A percentile compares a stretch with the other conserved stretches of the same genome.
Evolutionary conservation across 768 basidiomycete species (phyloP).

Genomic region (Lentinula lateritia): DNA sequence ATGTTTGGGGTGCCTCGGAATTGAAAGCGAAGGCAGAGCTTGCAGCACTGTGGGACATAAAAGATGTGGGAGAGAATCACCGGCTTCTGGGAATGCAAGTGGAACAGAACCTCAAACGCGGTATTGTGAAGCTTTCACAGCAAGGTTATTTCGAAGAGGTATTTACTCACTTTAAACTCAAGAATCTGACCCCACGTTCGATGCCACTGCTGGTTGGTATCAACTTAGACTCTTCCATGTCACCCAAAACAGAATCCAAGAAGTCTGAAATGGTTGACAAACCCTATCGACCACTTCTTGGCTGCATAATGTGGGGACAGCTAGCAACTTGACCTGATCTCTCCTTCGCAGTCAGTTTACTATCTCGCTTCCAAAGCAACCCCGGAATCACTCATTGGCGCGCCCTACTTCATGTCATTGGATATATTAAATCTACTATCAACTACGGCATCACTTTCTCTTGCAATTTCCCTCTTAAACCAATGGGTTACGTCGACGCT

Average conservation of each 20-base stretch:
- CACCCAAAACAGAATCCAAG: no score
- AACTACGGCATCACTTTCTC: background rate
- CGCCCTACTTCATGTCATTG: constrained; percentile 23
- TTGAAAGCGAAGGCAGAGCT: constrained; percentile 8
- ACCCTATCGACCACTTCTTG: no score
- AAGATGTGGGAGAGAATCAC: background rate
- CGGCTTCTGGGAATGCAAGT: background rate
- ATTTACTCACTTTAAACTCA: background rate
- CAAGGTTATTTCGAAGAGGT: background rate
- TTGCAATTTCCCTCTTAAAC: background rate
- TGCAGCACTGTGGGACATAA: background rate
- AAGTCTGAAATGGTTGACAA: no score
- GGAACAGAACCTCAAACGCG: background rate
- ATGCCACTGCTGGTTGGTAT: background rate
- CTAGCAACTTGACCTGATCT: constrained; percentile 15
- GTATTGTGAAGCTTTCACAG: background rate
- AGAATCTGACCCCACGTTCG: background rate
- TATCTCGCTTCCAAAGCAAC: constrained; percentile 14
- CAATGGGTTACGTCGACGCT: constrained; percentile 20
- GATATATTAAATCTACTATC: constrained; percentile 6
- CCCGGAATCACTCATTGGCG: constrained; percentile 19
- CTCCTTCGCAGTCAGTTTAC: constrained; percentile 11
- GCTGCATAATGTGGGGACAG: no score
- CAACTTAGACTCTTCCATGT: no score
- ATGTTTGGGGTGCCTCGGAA: constrained; percentile 11